Conservation (phyloP, 441 rosid genomes). For the Gossypium trilobum region DNA sequence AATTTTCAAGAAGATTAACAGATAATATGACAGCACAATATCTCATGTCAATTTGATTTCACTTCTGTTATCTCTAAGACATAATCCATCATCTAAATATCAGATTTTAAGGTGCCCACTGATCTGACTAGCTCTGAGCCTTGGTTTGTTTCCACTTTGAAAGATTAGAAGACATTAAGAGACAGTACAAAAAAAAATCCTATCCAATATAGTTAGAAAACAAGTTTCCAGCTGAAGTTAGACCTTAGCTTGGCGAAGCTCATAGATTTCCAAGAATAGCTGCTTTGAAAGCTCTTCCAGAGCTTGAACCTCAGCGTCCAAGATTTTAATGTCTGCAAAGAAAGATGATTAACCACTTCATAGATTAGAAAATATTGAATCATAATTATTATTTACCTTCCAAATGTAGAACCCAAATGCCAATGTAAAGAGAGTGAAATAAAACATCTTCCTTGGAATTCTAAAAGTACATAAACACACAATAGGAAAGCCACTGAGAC, state of each 20-base stretch:
- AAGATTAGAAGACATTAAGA: background rate
- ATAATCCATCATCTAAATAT: background rate
- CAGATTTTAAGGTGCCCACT: background rate
- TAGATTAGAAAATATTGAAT: background rate
- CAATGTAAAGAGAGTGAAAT: background rate
- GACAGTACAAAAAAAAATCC: background rate
- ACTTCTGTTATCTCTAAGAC: background rate
- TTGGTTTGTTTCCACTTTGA: background rate
- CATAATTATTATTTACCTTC: background rate
- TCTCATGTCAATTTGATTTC: background rate
- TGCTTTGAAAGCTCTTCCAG: conserved; percentile 95
- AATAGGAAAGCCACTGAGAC: background rate
- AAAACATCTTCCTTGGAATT: background rate
- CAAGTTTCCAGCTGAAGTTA: conserved; percentile 11
- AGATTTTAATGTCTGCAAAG: conserved; percentile 58
- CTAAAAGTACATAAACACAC: background rate
- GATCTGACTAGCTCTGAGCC: background rate
- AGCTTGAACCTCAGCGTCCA: conserved; percentile 92
- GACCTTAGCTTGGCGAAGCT: conserved; percentile 97
- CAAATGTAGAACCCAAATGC: background rate
- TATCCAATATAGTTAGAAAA: background rate
- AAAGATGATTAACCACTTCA: conserved; percentile 9
- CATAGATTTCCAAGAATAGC: conserved; percentile 92
- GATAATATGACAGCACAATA: background rate
- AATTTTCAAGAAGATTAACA: background rate